Conservation (phyloP, 1,139 yeast species). For the Hemisphaericaspora xylanilytica region DNA sequence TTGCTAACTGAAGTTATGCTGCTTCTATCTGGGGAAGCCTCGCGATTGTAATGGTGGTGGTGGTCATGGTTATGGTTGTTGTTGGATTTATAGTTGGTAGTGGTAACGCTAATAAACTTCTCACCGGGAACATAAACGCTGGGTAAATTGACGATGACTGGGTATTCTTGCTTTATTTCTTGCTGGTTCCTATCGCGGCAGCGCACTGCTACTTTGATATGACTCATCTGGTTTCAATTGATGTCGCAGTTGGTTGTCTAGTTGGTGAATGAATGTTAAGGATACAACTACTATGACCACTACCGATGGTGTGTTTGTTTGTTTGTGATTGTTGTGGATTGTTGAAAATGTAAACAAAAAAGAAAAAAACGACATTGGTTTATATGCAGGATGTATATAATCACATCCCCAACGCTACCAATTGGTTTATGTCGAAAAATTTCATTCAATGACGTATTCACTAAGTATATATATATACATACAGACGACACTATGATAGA, state of each 20-base stretch:
- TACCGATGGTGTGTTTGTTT: too few relatives aligned
- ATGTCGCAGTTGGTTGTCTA: too few relatives aligned
- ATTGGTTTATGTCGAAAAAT: too few relatives aligned
- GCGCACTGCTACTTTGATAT: conserved; percentile 82
- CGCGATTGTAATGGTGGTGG: background rate
- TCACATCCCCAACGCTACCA: too few relatives aligned
- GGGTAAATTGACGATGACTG: conserved; percentile 67
- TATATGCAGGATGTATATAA: background rate
- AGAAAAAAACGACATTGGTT: background rate
- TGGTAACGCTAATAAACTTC: conserved; percentile 35
- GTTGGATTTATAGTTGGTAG: background rate
- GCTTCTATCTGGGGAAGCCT: background rate
- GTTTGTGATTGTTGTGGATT: conserved; percentile 42
- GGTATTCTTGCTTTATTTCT: conserved; percentile 69
- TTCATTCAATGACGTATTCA: too few relatives aligned
- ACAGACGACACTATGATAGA: background rate
- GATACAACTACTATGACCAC: too few relatives aligned
- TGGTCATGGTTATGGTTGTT: background rate
- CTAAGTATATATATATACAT: background rate
- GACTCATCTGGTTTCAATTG: conserved; percentile 34
- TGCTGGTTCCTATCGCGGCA: conserved; percentile 79
- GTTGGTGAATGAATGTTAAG: background rate
- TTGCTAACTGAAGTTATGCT: background rate
- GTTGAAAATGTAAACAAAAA: conserved; percentile 30
- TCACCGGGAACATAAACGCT: conserved; percentile 40